A percentile compares a stretch with the other conserved stretches of the same genome.
phyloP scores from a whole-genome alignment of 495 filamentous ascomycete species.

The Aspergillus coremiiformis region DNA sequence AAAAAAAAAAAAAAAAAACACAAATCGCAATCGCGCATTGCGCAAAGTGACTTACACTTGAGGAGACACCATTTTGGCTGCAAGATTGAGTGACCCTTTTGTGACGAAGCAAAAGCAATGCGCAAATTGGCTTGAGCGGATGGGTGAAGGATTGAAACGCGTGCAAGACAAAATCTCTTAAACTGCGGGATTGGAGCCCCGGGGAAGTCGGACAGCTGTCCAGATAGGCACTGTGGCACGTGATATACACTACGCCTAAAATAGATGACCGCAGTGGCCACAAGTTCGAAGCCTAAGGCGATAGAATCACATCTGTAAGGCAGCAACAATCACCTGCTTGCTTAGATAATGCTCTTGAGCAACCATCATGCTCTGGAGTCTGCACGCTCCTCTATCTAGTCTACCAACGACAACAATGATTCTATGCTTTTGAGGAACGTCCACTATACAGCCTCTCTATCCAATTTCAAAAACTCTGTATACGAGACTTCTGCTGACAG shows the following conservation, averaged over 20 bases:
- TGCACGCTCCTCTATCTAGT: constrained; percentile 9
- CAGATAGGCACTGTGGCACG: constrained; percentile 18
- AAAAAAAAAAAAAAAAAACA: no score
- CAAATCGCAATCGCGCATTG: not conserved
- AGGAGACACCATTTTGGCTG: constrained; percentile 41
- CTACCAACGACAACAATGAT: constrained; percentile 7
- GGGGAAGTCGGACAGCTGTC: constrained; percentile 25
- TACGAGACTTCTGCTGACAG: not conserved
- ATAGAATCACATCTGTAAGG: not conserved
- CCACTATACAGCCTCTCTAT: constrained; percentile 5
- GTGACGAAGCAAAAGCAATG: constrained; percentile 1
- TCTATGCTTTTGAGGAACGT: constrained; percentile 3
- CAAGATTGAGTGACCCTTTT: constrained; percentile 9
- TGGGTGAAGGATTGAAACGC: constrained; percentile 16
- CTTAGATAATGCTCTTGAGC: constrained; percentile 14
- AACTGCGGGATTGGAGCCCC: constrained; percentile 12
- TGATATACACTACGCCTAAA: constrained; percentile 3
- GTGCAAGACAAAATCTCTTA: constrained; percentile 21
- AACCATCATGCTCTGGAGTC: constrained; percentile 15
- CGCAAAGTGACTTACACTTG: constrained; percentile 31
- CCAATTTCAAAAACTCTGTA: not conserved
- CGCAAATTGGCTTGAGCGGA: constrained; percentile 11
- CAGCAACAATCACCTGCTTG: constrained; percentile 14
- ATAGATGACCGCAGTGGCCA: not conserved
- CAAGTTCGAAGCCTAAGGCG: constrained; percentile 5